phyloP scores from a whole-genome alignment of 495 filamentous ascomycete genomes.

The Lichina pygmaea region DNA sequence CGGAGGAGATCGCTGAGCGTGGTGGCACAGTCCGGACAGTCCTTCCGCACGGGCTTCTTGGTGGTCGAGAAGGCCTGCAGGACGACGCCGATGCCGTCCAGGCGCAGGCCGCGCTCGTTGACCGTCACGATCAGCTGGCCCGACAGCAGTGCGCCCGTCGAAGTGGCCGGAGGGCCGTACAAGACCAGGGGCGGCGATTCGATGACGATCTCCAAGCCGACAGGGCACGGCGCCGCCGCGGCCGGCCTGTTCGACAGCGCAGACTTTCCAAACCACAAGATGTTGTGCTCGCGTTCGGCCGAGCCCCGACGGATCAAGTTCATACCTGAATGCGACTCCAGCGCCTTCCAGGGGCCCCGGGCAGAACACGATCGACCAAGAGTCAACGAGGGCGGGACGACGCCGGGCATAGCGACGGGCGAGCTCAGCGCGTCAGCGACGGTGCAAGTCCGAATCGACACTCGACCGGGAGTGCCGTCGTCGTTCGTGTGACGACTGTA shows the following conservation, averaged over 20 bases:
- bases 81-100: constrained; percentile 41
- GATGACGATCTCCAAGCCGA: constrained; percentile 47
- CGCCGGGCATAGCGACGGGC: too few relatives aligned
- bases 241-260: not conserved
- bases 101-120: constrained; percentile 29
- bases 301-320: not conserved
- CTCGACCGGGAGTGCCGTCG: too few relatives aligned
- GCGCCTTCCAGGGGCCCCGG: too few relatives aligned
- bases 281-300: not conserved
- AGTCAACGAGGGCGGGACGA: too few relatives aligned
- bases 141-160: constrained; percentile 67
- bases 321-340: not conserved
- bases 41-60: constrained; percentile 48
- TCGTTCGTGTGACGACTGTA: too few relatives aligned
- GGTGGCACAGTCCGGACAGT: constrained; percentile 51
- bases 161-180: constrained; percentile 46
- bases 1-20: constrained; percentile 42
- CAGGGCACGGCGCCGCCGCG: constrained; percentile 10
- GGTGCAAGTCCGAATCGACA: too few relatives aligned
- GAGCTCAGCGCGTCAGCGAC: too few relatives aligned
- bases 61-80: constrained; percentile 39
- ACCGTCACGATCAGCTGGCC: constrained; percentile 55
- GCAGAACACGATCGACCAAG: too few relatives aligned
- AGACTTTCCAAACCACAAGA: not conserved
- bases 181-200: constrained; percentile 79